Base-by-base conservation (phyloP, 2,329 filamentous ascomycete genomes). In the Chalara sp. region DNA sequence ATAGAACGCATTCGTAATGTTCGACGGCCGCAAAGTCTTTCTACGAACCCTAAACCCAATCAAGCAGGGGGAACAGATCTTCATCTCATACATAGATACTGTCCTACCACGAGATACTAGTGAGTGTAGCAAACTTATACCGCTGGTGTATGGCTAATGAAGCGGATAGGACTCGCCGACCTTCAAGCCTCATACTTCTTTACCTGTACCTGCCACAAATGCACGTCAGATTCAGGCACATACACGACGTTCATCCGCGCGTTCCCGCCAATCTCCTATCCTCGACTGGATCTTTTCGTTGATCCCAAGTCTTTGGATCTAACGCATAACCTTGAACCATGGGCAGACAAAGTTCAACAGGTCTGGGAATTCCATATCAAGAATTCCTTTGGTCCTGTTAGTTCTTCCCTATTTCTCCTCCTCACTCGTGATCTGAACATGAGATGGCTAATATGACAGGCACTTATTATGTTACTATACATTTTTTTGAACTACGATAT, bases 1-100 rank as follows among this genome's bases (percentile, higher is more conserved):
- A 37, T n/a, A 37, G 35, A 84, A 82, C 56, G 78, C 80, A 1
- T 69, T 74, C 45, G 76, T 84, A 12, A 72, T 75, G 42, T 83
- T 83, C 48, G 58, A 73, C 39, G 76, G 76, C 4, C 71, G 79
- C 5, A 70, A 65, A 4, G 75, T 78, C 3, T 65, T 75, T 3
- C 64, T 85, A 11, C 70, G 74, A 37, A 76, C 80, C 2, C 70
- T 76, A 49, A 63, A 59, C 28, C 63, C 68, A 3, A 80, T 85
- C 41, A 59, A 69, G 11, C 61, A 68, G 32, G 79, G 72, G 6
- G 74, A 82, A 30, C 78, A 83, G 65, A 73, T 84, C 49, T 73
- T 76, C 51, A 80, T 84, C 33, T 81, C 79, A 1, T 84, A 84
- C 56, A 78, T 80, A 35, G 79, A 81, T 76, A 65, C 53, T 70